Conservation (phyloP, 352 stramenopile genomes). For the Pythium chondricola region DNA sequence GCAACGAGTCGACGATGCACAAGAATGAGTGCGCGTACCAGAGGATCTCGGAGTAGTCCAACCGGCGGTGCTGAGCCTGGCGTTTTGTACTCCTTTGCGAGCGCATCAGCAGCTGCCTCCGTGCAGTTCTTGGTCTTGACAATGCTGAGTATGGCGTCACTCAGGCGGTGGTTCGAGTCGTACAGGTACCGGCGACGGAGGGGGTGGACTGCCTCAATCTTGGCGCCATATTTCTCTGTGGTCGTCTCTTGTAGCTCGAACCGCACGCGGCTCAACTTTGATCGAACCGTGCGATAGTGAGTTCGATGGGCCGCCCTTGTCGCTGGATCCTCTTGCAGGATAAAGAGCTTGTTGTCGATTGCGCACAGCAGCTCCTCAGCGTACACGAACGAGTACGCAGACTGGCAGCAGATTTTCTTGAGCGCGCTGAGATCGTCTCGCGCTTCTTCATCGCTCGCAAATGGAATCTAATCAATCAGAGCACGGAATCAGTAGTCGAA, state of each 20-base stretch:
- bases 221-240: slow-evolving; percentile 52
- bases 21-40: slow-evolving; percentile 29
- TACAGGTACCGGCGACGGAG: slow-evolving; percentile 61
- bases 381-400: slow-evolving; percentile 80
- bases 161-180: slow-evolving; percentile 47
- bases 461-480: slow-evolving; percentile 69
- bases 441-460: slow-evolving; percentile 72
- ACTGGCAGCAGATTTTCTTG: slow-evolving; percentile 82
- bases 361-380: slow-evolving; percentile 66
- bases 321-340: slow-evolving; percentile 33
- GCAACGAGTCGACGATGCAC: neutral
- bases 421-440: slow-evolving; percentile 63
- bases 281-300: slow-evolving; percentile 51
- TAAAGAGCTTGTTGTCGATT: slow-evolving; percentile 64
- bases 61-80: slow-evolving; percentile 46
- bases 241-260: slow-evolving; percentile 73
- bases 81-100: slow-evolving; percentile 65
- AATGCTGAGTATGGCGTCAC: slow-evolving; percentile 69
- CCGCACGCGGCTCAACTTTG: slow-evolving; percentile 64
- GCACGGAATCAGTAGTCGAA: neutral
- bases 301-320: slow-evolving; percentile 24
- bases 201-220: slow-evolving; percentile 69
- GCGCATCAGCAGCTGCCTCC: slow-evolving; percentile 40
- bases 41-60: slow-evolving; percentile 60
- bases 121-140: slow-evolving; percentile 72